Percentiles rank a stretch among this genome's conserved stretches.
Conservation (phyloP, 768 basidiomycete genomes). For the Steccherinum ochraceum region DNA sequence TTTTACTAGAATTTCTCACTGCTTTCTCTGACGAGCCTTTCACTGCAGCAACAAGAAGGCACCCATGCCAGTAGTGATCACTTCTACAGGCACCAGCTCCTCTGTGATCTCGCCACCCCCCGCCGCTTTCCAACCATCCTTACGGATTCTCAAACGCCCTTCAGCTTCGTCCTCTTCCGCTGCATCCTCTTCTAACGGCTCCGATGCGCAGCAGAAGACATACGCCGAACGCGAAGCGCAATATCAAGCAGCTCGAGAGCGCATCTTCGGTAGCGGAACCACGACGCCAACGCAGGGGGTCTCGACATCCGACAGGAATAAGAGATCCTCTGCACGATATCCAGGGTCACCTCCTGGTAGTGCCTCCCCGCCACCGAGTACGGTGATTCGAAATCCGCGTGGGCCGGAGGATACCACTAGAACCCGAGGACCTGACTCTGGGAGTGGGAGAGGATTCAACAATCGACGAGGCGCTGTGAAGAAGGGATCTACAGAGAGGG, state of each 20-base stretch:
- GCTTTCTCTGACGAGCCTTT: too few species aligned
- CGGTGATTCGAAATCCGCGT: slow-evolving; percentile 8
- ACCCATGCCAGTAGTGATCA: slow-evolving; percentile 62
- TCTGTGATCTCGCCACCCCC: slow-evolving; percentile 39
- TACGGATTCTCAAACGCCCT: slow-evolving; percentile 73
- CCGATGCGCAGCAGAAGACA: slow-evolving; percentile 27
- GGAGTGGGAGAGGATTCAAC: not conserved
- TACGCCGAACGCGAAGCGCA: slow-evolving; percentile 65
- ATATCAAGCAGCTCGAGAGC: slow-evolving; percentile 66
- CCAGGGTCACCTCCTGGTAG: not conserved
- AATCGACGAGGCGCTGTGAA: not conserved
- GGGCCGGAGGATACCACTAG: slow-evolving; percentile 5
- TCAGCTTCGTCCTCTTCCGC: slow-evolving; percentile 23
- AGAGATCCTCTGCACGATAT: not conserved
- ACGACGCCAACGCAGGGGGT: not conserved
- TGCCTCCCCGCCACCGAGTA: not conserved
- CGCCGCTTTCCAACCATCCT: slow-evolving; percentile 51
- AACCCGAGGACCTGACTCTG: not conserved
- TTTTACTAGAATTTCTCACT: slow-evolving; percentile 11
- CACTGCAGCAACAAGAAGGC: slow-evolving; percentile 50
- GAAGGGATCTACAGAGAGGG: not conserved
- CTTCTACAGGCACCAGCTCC: slow-evolving; percentile 30
- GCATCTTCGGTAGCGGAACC: slow-evolving; percentile 48
- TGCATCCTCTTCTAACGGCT: slow-evolving; percentile 7
- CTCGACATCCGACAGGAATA: not conserved